These are phyloP conservation scores for Ceratobasidium sp. DNA, from an alignment of 1,284 basidiomycete species.

Conservation along the genomic window DNA sequence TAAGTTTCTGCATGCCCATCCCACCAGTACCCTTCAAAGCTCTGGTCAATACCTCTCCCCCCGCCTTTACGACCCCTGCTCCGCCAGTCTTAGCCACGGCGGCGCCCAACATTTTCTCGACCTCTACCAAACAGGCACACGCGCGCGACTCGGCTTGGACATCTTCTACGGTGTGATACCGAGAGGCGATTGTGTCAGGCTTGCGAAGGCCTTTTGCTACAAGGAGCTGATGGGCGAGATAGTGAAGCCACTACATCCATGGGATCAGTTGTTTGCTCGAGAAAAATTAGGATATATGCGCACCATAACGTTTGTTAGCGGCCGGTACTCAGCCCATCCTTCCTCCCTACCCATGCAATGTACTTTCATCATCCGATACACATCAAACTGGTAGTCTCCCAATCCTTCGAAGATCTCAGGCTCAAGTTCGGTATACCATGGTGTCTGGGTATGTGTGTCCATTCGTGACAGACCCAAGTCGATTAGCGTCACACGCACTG, in stretches of 20 bases:
- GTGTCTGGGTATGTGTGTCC: constrained; percentile 57
- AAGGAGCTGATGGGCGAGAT: constrained; percentile 79
- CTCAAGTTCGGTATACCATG: constrained; percentile 65
- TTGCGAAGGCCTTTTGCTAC: constrained; percentile 75
- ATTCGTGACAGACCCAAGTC: constrained; percentile 94
- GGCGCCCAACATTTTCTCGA: constrained; percentile 52
- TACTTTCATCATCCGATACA: constrained; percentile 89
- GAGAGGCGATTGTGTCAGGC: constrained; percentile 51
- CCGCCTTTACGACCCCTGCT: constrained; percentile 2
- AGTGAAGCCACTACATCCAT: constrained; percentile 81
- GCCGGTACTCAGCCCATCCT: constrained; percentile 79
- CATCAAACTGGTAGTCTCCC: constrained; percentile 94
- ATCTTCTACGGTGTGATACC: constrained; percentile 51
- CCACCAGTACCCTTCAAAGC: neutral
- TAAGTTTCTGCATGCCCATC: neutral
- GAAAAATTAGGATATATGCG: constrained; percentile 53
- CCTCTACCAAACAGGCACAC: constrained; percentile 57
- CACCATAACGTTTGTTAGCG: constrained; percentile 75
- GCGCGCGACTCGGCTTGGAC: constrained; percentile 56
- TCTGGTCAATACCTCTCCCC: constrained; percentile 12
- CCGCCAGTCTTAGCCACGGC: neutral
- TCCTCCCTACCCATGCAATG: constrained; percentile 60
- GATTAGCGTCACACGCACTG: constrained; percentile 76
- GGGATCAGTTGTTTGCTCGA: constrained; percentile 29
- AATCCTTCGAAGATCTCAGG: constrained; percentile 87